Evolutionary conservation across 2,329 filamentous ascomycete species (phyloP).

Genomic region (Colletotrichum sansevieriae): DNA sequence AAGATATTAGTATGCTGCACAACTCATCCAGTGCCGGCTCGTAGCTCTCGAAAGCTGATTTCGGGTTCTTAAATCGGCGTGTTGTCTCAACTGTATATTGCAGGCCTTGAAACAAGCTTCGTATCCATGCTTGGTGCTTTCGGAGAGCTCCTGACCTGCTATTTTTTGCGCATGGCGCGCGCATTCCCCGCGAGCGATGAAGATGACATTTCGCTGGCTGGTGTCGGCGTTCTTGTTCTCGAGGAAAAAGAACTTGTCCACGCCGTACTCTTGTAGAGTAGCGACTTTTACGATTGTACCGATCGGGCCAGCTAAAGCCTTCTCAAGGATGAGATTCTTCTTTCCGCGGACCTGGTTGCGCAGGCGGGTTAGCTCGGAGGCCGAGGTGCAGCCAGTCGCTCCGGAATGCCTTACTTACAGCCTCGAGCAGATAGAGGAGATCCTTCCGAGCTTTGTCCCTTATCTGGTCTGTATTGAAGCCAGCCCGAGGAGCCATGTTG

Average conservation of each 20-base stretch:
- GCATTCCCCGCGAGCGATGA: conserved; percentile 91
- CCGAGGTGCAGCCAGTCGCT: neutral
- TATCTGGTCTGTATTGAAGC: conserved; percentile 82
- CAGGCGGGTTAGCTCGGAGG: conserved; percentile 27
- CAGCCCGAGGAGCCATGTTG: conserved; percentile 77
- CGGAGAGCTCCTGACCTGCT: conserved; percentile 75
- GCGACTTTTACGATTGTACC: conserved; percentile 95
- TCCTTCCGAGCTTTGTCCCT: conserved; percentile 88
- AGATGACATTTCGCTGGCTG: conserved; percentile 94
- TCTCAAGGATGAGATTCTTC: conserved; percentile 97
- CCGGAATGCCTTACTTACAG: conserved; percentile 74
- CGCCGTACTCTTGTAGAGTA: conserved; percentile 94
- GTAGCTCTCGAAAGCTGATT: conserved; percentile 13
- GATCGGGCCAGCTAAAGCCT: conserved; percentile 88
- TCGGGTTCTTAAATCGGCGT: neutral
- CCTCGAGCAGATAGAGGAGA: conserved; percentile 90
- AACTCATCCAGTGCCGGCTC: conserved; percentile 45
- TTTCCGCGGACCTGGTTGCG: conserved; percentile 87
- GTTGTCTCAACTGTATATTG: too few relatives aligned
- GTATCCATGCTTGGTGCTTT: too few relatives aligned
- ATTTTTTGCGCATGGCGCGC: conserved; percentile 85
- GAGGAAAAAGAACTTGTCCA: conserved; percentile 96
- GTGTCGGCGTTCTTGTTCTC: conserved; percentile 97
- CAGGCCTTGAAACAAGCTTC: too few relatives aligned
- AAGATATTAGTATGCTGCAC: conserved; percentile 53